Percentiles rank a stretch among this genome's conserved stretches.
Conservation (phyloP, 495 filamentous ascomycete species). For the Aspergillus incahuasiensis region DNA sequence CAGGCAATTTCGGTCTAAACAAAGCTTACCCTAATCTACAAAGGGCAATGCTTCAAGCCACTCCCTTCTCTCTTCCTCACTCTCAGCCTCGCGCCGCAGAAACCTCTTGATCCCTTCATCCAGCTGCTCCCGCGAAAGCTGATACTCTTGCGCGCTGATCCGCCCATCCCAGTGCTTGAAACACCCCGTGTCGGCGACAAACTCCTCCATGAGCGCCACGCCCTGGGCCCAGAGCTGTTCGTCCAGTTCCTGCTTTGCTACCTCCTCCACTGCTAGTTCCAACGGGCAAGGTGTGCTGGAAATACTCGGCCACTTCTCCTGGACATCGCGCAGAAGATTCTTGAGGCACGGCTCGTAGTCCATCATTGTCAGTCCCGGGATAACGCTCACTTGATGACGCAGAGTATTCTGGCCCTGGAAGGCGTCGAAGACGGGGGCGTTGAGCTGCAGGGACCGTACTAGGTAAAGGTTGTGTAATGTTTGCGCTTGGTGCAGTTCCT, state of each 20-base stretch:
- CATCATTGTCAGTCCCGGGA: constrained; percentile 23
- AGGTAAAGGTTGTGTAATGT: constrained; percentile 25
- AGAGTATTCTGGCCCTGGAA: constrained; percentile 24
- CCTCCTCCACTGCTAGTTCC: too few relatives aligned
- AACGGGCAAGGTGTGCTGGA: not conserved
- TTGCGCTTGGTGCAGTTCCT: constrained; percentile 20
- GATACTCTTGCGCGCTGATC: constrained; percentile 20
- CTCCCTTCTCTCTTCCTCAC: too few relatives aligned
- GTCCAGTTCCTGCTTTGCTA: constrained; percentile 1
- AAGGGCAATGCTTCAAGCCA: too few relatives aligned
- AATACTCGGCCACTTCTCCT: constrained; percentile 20
- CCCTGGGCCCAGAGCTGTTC: constrained; percentile 25
- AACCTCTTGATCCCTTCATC: too few relatives aligned
- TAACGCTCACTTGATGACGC: constrained; percentile 24
- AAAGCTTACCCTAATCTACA: too few relatives aligned
- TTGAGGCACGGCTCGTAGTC: constrained; percentile 25
- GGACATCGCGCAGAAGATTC: constrained; percentile 20
- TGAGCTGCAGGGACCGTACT: constrained; percentile 1
- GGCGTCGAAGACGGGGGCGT: not conserved
- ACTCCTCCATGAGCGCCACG: constrained; percentile 24
- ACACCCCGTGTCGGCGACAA: constrained; percentile 21
- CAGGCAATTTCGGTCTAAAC: too few relatives aligned
- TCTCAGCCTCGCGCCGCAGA: too few relatives aligned
- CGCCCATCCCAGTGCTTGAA: constrained; percentile 27
- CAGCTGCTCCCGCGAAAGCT: not conserved